Conservation (phyloP, 1,284 basidiomycete species). For the Trametes versicolor region DNA sequence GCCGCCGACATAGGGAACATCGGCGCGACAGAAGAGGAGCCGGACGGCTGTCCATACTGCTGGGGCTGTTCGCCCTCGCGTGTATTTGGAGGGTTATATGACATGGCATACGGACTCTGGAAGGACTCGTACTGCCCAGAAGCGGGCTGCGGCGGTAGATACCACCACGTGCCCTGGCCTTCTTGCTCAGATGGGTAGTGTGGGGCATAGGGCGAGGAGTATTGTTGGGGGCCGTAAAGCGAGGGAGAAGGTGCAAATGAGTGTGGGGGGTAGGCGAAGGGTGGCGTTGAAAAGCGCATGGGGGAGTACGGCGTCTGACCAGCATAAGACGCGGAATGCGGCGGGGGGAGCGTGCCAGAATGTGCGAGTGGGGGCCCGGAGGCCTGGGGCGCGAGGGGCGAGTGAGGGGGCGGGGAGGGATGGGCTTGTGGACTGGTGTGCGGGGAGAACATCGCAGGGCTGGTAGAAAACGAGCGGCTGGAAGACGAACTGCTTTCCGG, state of each 20-base stretch:
- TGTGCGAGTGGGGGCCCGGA: constrained; percentile 30
- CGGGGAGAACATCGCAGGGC: constrained; percentile 37
- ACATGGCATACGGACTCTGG: constrained; percentile 50
- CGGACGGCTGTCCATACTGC: constrained; percentile 28
- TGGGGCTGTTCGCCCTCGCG: constrained; percentile 36
- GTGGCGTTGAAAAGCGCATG: constrained; percentile 51
- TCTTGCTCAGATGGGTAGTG: constrained; percentile 47
- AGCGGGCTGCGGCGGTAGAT: constrained; percentile 49
- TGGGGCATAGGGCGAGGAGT: constrained; percentile 50
- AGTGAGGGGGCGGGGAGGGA: constrained; percentile 46
- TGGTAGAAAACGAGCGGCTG: constrained; percentile 41
- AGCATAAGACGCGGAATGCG: constrained; percentile 46
- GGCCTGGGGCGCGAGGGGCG: constrained; percentile 38
- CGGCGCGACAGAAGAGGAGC: constrained; percentile 29
- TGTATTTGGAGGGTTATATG: constrained; percentile 41
- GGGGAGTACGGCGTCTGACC: constrained; percentile 50
- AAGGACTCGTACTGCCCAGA: constrained; percentile 54
- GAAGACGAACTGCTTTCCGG: constrained; percentile 46
- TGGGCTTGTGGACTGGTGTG: constrained; percentile 40
- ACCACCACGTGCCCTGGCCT: constrained; percentile 66
- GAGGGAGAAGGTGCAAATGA: constrained; percentile 51
- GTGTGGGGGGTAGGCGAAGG: constrained; percentile 55
- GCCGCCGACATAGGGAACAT: constrained; percentile 30
- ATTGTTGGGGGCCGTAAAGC: constrained; percentile 50
- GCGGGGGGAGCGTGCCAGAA: constrained; percentile 20